These are phyloP conservation scores for Dactylellina haptotyla DNA, from an alignment of 2,329 filamentous ascomycete species.

Conservation along the genomic window DNA sequence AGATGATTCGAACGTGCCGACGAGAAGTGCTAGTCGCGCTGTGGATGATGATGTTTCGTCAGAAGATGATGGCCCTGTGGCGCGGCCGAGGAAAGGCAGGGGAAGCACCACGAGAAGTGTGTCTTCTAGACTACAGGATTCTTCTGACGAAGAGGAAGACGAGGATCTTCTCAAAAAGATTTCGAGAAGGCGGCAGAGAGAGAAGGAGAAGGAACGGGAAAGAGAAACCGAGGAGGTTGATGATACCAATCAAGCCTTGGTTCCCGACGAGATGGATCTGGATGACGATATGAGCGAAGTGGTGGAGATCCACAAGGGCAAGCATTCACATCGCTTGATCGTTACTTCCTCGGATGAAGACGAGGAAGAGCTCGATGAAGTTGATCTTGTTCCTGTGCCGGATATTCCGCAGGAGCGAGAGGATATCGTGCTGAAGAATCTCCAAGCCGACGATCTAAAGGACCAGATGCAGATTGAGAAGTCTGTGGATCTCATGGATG, in stretches of 20 bases:
- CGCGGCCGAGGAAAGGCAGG: conserved; percentile 73
- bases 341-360: conserved; percentile 60
- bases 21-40: conserved; percentile 40
- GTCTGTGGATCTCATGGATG: conserved; percentile 62
- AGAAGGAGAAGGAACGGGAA: conserved; percentile 46
- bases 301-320: conserved; percentile 56
- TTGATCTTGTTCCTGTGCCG: conserved; percentile 53
- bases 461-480: conserved; percentile 34
- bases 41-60: conserved; percentile 42
- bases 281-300: conserved; percentile 69
- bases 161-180: conserved; percentile 33
- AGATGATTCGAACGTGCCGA: conserved; percentile 64
- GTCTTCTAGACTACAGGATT: conserved; percentile 77
- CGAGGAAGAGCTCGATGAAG: conserved; percentile 59
- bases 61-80: conserved; percentile 37
- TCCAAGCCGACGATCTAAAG: conserved; percentile 35
- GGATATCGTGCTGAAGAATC: conserved; percentile 41
- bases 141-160: conserved; percentile 57
- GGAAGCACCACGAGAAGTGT: conserved; percentile 80
- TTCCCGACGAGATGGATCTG: conserved; percentile 65
- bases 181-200: conserved; percentile 39
- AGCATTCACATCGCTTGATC: conserved; percentile 17
- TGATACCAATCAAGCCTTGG: neutral
- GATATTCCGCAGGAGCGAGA: conserved; percentile 42
- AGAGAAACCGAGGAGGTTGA: conserved; percentile 10